Evolutionary conservation across 805 yeast species (phyloP).

Genomic region (Candida gorgasii): DNA sequence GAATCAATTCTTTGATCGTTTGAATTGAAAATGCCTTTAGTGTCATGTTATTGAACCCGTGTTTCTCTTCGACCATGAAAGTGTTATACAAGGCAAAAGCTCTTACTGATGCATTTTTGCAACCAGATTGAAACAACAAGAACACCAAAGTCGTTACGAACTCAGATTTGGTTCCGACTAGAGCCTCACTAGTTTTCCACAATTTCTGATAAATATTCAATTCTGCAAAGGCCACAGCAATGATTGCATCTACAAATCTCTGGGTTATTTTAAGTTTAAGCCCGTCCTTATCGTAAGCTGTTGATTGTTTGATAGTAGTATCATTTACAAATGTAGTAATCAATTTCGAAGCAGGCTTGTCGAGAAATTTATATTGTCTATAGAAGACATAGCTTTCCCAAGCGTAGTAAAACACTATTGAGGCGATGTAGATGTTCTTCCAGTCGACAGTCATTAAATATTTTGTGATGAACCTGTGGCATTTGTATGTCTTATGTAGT

Average conservation of each 20-base stretch:
- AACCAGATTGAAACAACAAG: background rate
- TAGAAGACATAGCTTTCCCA: conserved; percentile 1
- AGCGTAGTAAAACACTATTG: background rate
- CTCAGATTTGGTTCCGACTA: background rate
- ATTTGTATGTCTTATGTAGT: too few relatives aligned
- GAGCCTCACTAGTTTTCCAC: background rate
- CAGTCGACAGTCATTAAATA: too few relatives aligned
- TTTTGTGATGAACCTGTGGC: too few relatives aligned
- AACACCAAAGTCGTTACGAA: conserved; percentile 1
- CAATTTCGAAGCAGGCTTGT: background rate
- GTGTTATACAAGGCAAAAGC: conserved; percentile 64
- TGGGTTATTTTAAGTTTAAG: conserved; percentile 1
- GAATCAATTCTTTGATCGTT: conserved; percentile 55
- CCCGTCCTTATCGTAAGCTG: conserved; percentile 2
- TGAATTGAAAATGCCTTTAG: conserved; percentile 70
- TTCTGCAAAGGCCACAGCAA: background rate
- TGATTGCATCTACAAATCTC: background rate
- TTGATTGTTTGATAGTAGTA: background rate
- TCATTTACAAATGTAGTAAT: conserved; percentile 2
- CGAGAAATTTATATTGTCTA: conserved; percentile 2
- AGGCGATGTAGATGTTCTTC: background rate
- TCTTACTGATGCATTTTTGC: background rate
- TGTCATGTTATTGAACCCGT: conserved; percentile 90
- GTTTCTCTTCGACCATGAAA: conserved; percentile 91
- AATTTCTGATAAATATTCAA: conserved; percentile 2